Base-by-base conservation (phyloP, 495 filamentous ascomycete species). In the Pyronema omphalodes region DNA sequence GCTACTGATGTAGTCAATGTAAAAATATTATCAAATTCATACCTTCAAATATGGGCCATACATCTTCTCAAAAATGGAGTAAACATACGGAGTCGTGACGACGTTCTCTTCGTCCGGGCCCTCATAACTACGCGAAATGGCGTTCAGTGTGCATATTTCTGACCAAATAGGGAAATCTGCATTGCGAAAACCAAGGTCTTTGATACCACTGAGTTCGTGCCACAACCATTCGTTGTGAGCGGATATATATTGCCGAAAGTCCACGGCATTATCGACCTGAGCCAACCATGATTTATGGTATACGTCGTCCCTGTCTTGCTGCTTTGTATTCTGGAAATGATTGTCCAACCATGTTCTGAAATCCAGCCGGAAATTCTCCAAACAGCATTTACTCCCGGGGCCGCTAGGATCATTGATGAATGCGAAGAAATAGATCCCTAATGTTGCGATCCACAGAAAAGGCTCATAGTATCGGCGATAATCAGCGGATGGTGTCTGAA, bases 361-460 rank as follows among this genome's bases (percentile, higher is more conserved):
- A 0, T 67, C 48, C 0, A 53, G 35, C 36, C 68, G 64, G 58
- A 88, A 84, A 47, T 79, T 65, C 6, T 55, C 7, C 0, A 87
- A 56, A 3, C 59, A 58, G 1, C 80, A 57, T 37, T 64, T 58
- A 46, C 64, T 57, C 1, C 59, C 44, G 3, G 23, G 23, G 23
- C 68, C 57, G 39, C 77, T 67, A 57, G 74, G 86, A 55, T 85
- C 82, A 12, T 46, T 57, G 55, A 39, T 35, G 11, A 55, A 41
- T 46, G 34, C 7, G 23, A 37, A 7, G 37, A 82, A 72, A 58
- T 84, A 75, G 58, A 85, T 86, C 1, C 73, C 71, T 9, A 86
- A 67, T 47, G 79, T 73, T 0, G 74, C 80, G 12, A 86, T 58
- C 83, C 83, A 87, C 0, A 76, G 52, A 53, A 85, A 86, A 0